These are phyloP conservation scores for Lablab purpureus DNA, from an alignment of 306 rosid species.

Conservation along the genomic window DNA sequence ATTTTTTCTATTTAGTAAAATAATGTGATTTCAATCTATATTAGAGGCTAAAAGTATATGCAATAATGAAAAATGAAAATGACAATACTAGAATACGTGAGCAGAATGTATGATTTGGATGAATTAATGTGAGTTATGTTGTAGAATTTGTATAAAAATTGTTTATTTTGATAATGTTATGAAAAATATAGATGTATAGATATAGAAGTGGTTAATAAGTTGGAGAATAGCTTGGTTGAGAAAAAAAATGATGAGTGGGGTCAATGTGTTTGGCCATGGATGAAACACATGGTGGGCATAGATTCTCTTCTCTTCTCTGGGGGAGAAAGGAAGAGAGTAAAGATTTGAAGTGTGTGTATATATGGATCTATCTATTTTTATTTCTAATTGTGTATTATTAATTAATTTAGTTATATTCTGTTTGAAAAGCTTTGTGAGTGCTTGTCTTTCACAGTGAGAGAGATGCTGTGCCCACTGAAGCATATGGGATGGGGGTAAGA, in stretches of 20 bases:
- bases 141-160: too few relatives aligned
- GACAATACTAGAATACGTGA: too few relatives aligned
- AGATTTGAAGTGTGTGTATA: background rate
- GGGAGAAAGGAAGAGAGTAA: background rate
- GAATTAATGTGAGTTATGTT: too few relatives aligned
- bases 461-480: constrained; percentile 71
- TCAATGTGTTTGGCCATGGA: constrained; percentile 41
- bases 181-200: too few relatives aligned
- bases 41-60: too few relatives aligned
- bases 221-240: background rate
- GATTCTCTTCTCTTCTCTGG: constrained; percentile 51
- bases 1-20: too few relatives aligned
- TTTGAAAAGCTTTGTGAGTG: constrained; percentile 33
- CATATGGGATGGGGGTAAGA: constrained; percentile 47
- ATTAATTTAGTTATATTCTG: background rate
- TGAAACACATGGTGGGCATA: constrained; percentile 63
- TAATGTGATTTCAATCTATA: too few relatives aligned
- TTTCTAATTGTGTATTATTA: too few relatives aligned
- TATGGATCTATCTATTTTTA: background rate
- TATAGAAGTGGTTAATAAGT: background rate
- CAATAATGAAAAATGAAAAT: too few relatives aligned
- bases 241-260: constrained; percentile 3
- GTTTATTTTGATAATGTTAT: too few relatives aligned
- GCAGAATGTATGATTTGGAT: too few relatives aligned
- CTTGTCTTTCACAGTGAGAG: constrained; percentile 47